Conservation (phyloP, 768 basidiomycete genomes). For the Boletus rubropictus region DNA sequence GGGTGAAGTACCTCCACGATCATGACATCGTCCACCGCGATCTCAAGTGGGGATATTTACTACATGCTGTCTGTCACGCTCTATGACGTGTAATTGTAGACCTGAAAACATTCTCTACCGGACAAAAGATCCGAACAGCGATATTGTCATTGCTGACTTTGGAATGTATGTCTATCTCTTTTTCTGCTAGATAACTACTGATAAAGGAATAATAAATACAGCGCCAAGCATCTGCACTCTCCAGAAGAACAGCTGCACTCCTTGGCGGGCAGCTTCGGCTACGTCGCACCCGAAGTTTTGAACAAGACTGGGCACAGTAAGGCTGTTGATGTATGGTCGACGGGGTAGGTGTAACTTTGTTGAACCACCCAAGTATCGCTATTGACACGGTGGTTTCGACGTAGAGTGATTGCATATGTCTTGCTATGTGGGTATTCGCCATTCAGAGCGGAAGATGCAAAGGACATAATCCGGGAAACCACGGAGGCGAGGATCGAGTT, state of each 20-base stretch:
- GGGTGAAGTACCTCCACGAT: conserved; percentile 83
- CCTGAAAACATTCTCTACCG: conserved; percentile 96
- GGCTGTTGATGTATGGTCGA: conserved; percentile 91
- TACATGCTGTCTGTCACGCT: neutral
- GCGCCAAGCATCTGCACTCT: conserved; percentile 77
- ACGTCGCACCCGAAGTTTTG: conserved; percentile 88
- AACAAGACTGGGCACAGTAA: conserved; percentile 82
- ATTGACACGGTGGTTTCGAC: neutral
- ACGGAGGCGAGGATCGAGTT: conserved; percentile 81
- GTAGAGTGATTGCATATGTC: conserved; percentile 90
- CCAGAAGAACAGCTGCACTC: conserved; percentile 65
- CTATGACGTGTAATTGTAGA: conserved; percentile 32
- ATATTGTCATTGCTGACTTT: conserved; percentile 93
- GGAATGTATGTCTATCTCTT: conserved; percentile 64
- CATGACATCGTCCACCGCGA: conserved; percentile 96
- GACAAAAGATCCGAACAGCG: conserved; percentile 67
- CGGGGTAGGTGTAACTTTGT: conserved; percentile 54
- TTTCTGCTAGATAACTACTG: neutral
- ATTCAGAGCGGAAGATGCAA: conserved; percentile 78
- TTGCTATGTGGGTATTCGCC: conserved; percentile 94
- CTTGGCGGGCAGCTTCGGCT: conserved; percentile 79
- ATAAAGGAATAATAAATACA: conserved; percentile 24
- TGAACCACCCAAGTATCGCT: neutral
- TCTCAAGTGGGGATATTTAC: conserved; percentile 58
- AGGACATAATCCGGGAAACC: conserved; percentile 77